Percentiles rank a stretch among this genome's conserved stretches.
These are phyloP conservation scores for Botrytis elliptica DNA, from an alignment of 2,329 filamentous ascomycete species.

Conservation along the genomic window DNA sequence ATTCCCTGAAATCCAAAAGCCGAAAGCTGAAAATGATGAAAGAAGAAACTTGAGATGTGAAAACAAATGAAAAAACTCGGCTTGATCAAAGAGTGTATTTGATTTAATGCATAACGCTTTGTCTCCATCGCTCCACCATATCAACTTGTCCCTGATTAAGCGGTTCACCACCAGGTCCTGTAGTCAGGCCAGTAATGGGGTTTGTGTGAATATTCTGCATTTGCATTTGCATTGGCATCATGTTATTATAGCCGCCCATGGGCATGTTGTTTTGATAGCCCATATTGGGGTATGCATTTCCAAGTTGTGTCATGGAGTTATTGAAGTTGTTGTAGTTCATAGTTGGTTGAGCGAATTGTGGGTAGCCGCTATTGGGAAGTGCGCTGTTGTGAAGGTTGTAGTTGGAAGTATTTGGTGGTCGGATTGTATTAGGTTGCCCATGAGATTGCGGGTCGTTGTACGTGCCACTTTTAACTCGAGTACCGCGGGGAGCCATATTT, in stretches of 20 bases:
- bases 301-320: constrained; percentile 31
- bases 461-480: constrained; percentile 28
- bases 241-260: constrained; percentile 22
- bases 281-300: constrained; percentile 31
- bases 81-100: neutral
- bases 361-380: constrained; percentile 17
- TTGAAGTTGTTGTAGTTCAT: constrained; percentile 24
- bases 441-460: constrained; percentile 28
- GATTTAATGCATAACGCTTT: constrained; percentile 39
- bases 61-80: neutral
- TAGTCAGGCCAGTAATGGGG: constrained; percentile 28
- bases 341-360: constrained; percentile 33
- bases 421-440: constrained; percentile 28
- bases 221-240: constrained; percentile 29
- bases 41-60: neutral
- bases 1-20: neutral
- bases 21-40: neutral
- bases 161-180: constrained; percentile 29
- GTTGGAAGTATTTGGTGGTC: constrained; percentile 22
- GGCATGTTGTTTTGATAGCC: constrained; percentile 21
- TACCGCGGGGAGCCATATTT: constrained; percentile 18
- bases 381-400: constrained; percentile 22
- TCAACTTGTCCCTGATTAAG: constrained; percentile 39
- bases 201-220: constrained; percentile 27
- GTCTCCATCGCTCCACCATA: constrained; percentile 41